Base-by-base conservation (phyloP, 2,329 filamentous ascomycete genomes). In the Sporothrix humicola region DNA sequence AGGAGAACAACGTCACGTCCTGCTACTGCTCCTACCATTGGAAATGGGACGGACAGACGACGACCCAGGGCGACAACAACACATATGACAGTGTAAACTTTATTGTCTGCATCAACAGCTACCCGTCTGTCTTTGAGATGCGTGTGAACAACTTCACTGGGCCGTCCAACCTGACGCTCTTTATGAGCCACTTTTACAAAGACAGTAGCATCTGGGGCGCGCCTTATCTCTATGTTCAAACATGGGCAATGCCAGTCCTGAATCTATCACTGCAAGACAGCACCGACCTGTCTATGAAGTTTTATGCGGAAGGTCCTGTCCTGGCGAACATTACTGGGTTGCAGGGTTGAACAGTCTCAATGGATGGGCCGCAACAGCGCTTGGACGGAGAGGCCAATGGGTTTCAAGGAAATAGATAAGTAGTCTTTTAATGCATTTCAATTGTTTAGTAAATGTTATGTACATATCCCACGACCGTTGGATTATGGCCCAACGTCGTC, bases 281-380 rank as follows among this genome's bases (percentile, higher is more conserved):
- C 15, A 52, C 70, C 23, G 58, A 56, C 4, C 20, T 20, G 13
- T n/a, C 73, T 10, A 74, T 75, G 66, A 56, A 46, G 4, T 75
- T 74, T 69, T 72, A 15, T 46, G 12, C 23, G 5, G 26, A 23
- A 0, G 72, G 74, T 2, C 72, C 72, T 1, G 52, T 74, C 52
- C 50, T 72, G 1, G 75, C 74, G 46, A 76, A 75, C 46, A 76
- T 75, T 4, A 74, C 71, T 1, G 73, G 74, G 10, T 17, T 75
- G 17, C 69, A 71, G 5, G 75, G 23, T 26, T 26, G 23, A 26
- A 26, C 23, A 26, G 23, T 56, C 23, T 23, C 7, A 9, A 2
- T 56, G 17, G 0, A 10, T 20, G 7, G 7, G n/a, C 20, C 52
- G 52, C 2, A 23, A 8, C 48, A 12, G 13, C 12, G 7, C 12